phyloP scores from a whole-genome alignment of 2,329 filamentous ascomycete species.

The Aspergillus quadrilineatus region DNA sequence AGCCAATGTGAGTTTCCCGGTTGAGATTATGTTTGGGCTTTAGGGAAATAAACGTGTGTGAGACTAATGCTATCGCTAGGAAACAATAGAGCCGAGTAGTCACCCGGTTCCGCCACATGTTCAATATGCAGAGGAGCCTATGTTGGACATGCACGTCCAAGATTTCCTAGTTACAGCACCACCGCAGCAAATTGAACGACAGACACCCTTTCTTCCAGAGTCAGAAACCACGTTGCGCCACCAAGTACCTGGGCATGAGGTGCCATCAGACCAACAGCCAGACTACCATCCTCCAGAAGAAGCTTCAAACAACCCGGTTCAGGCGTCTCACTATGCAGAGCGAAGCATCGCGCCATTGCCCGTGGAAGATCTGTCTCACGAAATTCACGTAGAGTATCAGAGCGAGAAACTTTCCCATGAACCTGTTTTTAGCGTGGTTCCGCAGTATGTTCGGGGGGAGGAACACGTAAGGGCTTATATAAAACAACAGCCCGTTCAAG shows the following conservation, averaged over 20 bases:
- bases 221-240: neutral
- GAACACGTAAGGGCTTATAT: slow-evolving; percentile 41
- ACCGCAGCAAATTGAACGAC: neutral
- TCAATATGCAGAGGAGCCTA: neutral
- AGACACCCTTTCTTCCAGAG: neutral
- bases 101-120: neutral
- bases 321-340: neutral
- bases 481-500: slow-evolving; percentile 18
- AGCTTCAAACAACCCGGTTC: neutral
- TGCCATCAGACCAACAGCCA: neutral
- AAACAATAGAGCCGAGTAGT: neutral
- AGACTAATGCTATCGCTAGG: slow-evolving; percentile 7
- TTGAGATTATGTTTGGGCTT: neutral
- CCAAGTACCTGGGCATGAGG: neutral
- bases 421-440: slow-evolving; percentile 38
- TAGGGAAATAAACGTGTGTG: neutral
- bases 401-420: neutral
- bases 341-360: neutral
- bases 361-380: neutral
- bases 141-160: neutral
- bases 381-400: neutral
- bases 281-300: neutral
- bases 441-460: slow-evolving; percentile 48
- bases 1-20: slow-evolving; percentile 20
- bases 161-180: neutral